These are phyloP conservation scores for Santalum album DNA, from an alignment of 164 flowering plant species.

Conservation along the genomic window DNA sequence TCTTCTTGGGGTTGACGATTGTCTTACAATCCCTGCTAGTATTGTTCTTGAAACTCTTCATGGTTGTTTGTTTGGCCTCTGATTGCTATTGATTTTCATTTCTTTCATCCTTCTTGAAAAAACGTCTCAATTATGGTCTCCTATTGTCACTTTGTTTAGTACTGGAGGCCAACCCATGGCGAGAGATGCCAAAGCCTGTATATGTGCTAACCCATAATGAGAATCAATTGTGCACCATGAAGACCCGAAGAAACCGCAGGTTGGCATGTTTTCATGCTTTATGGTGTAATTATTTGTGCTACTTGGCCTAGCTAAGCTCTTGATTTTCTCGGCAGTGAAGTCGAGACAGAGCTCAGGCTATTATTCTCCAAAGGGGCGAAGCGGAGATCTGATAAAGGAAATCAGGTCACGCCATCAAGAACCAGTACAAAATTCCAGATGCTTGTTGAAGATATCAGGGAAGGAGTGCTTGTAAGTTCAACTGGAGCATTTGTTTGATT, in stretches of 20 bases:
- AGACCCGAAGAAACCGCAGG: slow-evolving; percentile 89
- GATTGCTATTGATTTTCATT: no score
- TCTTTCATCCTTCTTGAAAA: no score
- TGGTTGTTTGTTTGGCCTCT: no score
- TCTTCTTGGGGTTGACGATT: no score
- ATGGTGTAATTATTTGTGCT: neutral
- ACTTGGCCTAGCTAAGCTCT: neutral
- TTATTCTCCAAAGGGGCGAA: slow-evolving; percentile 70
- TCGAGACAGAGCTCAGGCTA: slow-evolving; percentile 82
- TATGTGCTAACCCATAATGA: slow-evolving; percentile 85
- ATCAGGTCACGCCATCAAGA: slow-evolving; percentile 42
- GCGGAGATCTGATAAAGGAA: slow-evolving; percentile 36
- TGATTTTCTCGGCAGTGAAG: slow-evolving; percentile 53
- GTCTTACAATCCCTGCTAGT: no score
- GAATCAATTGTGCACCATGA: slow-evolving; percentile 95
- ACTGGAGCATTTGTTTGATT: neutral
- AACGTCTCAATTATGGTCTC: no score
- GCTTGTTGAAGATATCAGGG: slow-evolving; percentile 93
- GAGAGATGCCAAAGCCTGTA: slow-evolving; percentile 75
- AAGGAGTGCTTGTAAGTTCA: slow-evolving; percentile 84
- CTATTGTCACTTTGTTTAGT: slow-evolving; percentile 30
- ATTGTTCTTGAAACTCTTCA: no score
- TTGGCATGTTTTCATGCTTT: slow-evolving; percentile 12
- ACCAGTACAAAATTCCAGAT: slow-evolving; percentile 55
- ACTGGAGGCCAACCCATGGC: slow-evolving; percentile 92